Base-by-base conservation (phyloP, 495 filamentous ascomycete genomes). In the Corynascus novoguineensis region DNA sequence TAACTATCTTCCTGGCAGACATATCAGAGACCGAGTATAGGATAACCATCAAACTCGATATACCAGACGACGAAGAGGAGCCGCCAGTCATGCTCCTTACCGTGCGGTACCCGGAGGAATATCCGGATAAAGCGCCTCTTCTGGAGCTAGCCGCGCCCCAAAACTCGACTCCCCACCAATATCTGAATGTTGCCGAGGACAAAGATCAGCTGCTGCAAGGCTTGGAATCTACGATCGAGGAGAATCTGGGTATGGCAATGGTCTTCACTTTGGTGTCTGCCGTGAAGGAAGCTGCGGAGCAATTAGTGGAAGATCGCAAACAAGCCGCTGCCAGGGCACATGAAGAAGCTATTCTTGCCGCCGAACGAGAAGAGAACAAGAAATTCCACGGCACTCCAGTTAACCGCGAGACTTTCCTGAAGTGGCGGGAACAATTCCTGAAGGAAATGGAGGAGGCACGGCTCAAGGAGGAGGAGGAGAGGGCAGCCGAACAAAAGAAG, bases 201-300 rank as follows among this genome's bases (percentile, higher is more conserved):
- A 87, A 86, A 60, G 78, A 79, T 37, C 69, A 69, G 40, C 79
- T 99, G 2, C 81, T 97, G 11, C 73, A 81, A 42, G 76, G 81
- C 4, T 77, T 97, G 15, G 67, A 83, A 40, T 76, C 81, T 3
- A 85, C 83, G 0, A 85, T 97, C 29, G 82, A 88, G 57, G 93
- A 97, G 71, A 97, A 91, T 58, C 68, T 97, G 34, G 93, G 93
- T 29, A 96, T 96, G 83, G 87, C 90, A n/a, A 99, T 99, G 93
- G 79, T 99, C 0, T 99, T 96, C 72, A 90, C 92, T 0, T 75
- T 99, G 17, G 84, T 91, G 29, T 87, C 85, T 37, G 83, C 88
- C 3, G 71, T 99, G 52, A 97, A 96, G 65, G 93, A 99, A 55
- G 76, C 78, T 34, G 90, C 89, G 5, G 93, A 99, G 74, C 76